Base-by-base conservation (phyloP, 805 yeast species). In the Candida pini region DNA sequence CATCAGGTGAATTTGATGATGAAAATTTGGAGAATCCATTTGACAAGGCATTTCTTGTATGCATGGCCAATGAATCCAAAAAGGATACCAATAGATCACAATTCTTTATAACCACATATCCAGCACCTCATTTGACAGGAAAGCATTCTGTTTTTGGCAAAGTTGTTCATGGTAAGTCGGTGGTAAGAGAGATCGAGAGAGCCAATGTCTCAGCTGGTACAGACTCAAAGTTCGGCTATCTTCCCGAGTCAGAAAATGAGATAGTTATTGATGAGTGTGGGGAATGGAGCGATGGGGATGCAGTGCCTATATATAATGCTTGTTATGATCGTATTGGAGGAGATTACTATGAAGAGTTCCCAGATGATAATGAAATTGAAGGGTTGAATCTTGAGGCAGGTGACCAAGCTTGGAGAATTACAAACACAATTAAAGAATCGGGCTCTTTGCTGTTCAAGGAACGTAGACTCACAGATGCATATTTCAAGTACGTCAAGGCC, bases 81-180 rank as follows among this genome's bases (percentile, higher is more conserved):
- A 45, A 51, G 4, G 48, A 70, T 36, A 55, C 78, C 9, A 80
- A 80, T 44, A 66, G 71, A 15, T 73, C 85, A 0, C 89, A 81
- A 50, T 82, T 83, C 51, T 83, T 83, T 50, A 78, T 84, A 28
- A 73, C 79, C 9, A 78, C 88, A 1, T 71, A 66, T 34, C 73
- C 86, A 2, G 71, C 79, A 7, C 81, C 86, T 1, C 96, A 87
- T 57, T 60, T 88, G 38, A 74, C 71, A 28, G 85, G 86, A 1
- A 81, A 80, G 46, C 89, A 85, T 51, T 66, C 89, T 0, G 77
- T 85, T 2, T 81, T 88, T 58, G 96, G 96, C 2, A 63, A 62
- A 37, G 88, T 87, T 9, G 47, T 64, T 6, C 67, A 65, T 46
- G 95, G 86, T 13, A 81, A 79, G 53, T 78, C 81, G 3, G 81